Evolutionary conservation across 2,329 filamentous ascomycete species (phyloP).

Genomic region (Herpotrichia juniperi): DNA sequence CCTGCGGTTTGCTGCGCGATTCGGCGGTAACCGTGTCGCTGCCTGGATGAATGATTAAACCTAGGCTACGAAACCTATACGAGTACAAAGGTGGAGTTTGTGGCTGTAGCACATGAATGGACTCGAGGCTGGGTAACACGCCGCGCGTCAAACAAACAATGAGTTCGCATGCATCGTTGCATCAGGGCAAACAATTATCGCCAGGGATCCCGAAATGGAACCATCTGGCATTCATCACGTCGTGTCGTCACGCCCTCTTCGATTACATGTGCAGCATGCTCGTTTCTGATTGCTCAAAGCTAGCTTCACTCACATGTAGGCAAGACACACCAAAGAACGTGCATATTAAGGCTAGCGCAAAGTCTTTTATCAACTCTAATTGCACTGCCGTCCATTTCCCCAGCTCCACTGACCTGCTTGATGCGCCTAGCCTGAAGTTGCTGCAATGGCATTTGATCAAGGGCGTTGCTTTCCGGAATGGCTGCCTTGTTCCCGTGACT

Average conservation of each 20-base stretch:
- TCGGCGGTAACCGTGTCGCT: conserved; percentile 82
- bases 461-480: neutral
- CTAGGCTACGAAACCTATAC: conserved; percentile 16
- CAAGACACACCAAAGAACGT: conserved; percentile 14
- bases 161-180: conserved; percentile 13
- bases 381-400: neutral
- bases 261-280: conserved; percentile 16
- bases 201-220: conserved; percentile 14
- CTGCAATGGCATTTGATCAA: conserved; percentile 3
- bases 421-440: neutral
- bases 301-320: conserved; percentile 18
- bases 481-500: conserved; percentile 5
- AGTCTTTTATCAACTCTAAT: conserved; percentile 3
- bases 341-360: conserved; percentile 6
- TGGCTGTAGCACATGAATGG: conserved; percentile 18
- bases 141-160: conserved; percentile 35
- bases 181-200: conserved; percentile 24
- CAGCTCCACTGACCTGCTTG: neutral
- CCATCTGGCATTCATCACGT: conserved; percentile 22
- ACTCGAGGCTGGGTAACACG: conserved; percentile 24
- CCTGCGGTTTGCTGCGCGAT: conserved; percentile 82
- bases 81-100: conserved; percentile 16
- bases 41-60: conserved; percentile 82
- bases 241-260: conserved; percentile 30
- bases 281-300: conserved; percentile 28